These are phyloP conservation scores for Onygenales sp. DNA, from an alignment of 2,329 filamentous ascomycete species.

Conservation along the genomic window DNA sequence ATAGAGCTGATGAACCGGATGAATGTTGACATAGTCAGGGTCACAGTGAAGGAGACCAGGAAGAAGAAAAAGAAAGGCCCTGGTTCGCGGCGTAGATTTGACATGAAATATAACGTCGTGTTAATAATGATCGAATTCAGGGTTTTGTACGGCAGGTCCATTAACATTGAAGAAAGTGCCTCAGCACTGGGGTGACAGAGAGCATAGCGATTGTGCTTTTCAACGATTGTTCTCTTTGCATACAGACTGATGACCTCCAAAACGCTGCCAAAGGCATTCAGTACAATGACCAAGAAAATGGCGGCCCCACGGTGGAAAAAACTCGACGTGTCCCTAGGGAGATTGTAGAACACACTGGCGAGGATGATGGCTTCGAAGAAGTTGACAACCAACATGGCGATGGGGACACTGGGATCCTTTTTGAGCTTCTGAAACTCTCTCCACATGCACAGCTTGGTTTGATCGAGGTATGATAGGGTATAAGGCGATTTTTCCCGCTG, in stretches of 20 bases:
- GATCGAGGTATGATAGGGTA: constrained; percentile 66
- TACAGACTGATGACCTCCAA: constrained; percentile 76
- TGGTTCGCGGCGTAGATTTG: constrained; percentile 63
- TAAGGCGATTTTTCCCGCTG: constrained; percentile 64
- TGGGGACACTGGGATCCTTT: constrained; percentile 64
- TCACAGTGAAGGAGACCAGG: constrained; percentile 53
- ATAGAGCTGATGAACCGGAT: constrained; percentile 69
- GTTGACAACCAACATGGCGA: constrained; percentile 59
- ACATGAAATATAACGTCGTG: constrained; percentile 75
- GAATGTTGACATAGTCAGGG: constrained; percentile 62
- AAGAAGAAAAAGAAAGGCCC: constrained; percentile 71
- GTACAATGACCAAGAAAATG: constrained; percentile 75
- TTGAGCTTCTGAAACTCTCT: constrained; percentile 67
- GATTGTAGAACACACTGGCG: constrained; percentile 70
- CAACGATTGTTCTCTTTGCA: constrained; percentile 79
- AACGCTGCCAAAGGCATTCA: constrained; percentile 73
- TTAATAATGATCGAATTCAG: constrained; percentile 68
- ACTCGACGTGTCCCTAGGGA: constrained; percentile 52
- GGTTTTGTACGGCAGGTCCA: constrained; percentile 77
- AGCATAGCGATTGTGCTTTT: constrained; percentile 79
- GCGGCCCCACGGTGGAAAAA: constrained; percentile 72
- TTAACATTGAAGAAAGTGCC: constrained; percentile 65
- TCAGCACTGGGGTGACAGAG: constrained; percentile 81
- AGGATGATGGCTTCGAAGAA: constrained; percentile 67
- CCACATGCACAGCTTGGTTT: constrained; percentile 68